Conservation (phyloP, 371 early-diverging fungal species). For the Chytridiales sp. region DNA sequence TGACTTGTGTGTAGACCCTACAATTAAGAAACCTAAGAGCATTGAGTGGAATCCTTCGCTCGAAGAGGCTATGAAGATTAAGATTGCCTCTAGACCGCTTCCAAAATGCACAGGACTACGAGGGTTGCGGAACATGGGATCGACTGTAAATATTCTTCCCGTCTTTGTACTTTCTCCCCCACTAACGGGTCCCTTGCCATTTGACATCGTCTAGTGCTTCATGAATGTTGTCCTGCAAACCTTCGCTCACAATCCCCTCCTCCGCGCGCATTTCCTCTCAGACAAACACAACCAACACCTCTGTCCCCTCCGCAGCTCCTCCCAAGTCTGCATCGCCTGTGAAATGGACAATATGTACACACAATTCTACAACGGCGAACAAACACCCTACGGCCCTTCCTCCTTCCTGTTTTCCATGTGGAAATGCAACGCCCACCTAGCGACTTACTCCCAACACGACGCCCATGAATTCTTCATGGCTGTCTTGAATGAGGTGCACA, state of each 20-base stretch:
- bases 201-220: constrained; percentile 60
- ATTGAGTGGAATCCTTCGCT: constrained; percentile 52
- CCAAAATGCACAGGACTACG: constrained; percentile 64
- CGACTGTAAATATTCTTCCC: constrained; percentile 49
- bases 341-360: constrained; percentile 81
- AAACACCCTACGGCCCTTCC: constrained; percentile 78
- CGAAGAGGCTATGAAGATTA: constrained; percentile 50
- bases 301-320: constrained; percentile 55
- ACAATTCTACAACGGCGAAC: constrained; percentile 70
- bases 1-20: constrained; percentile 43
- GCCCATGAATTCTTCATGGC: constrained; percentile 96
- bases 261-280: constrained; percentile 82
- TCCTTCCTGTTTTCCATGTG: constrained; percentile 85
- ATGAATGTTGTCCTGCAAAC: constrained; percentile 93
- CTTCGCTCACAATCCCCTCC: constrained; percentile 85
- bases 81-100: constrained; percentile 9
- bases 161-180: neutral
- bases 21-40: constrained; percentile 44
- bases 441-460: constrained; percentile 94
- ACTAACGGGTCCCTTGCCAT: neutral
- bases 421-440: constrained; percentile 80
- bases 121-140: constrained; percentile 89
- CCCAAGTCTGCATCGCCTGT: constrained; percentile 81
- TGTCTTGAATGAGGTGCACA: constrained; percentile 81
- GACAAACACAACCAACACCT: constrained; percentile 73